Percentiles rank a stretch among this genome's conserved stretches.
phyloP scores from a whole-genome alignment of 2,329 filamentous ascomycete genomes.

The Curvularia eragrostidis region DNA sequence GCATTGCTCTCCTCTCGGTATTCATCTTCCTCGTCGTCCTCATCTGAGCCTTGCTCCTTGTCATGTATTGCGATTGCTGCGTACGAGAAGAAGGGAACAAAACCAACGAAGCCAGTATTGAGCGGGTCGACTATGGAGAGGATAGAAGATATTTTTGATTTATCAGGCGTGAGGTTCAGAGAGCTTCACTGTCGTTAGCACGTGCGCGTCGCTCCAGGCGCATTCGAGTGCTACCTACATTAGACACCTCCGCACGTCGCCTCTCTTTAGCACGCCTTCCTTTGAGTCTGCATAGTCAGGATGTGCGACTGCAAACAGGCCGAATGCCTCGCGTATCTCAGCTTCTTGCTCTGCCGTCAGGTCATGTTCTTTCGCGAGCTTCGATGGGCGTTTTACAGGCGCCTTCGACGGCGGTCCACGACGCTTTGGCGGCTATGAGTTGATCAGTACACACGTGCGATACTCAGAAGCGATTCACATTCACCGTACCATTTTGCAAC shows the following conservation, averaged over 20 bases:
- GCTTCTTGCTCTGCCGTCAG: slow-evolving; percentile 82
- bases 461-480: neutral
- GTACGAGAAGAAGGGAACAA: slow-evolving; percentile 83
- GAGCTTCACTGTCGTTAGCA: slow-evolving; percentile 62
- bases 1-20: slow-evolving; percentile 48
- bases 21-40: slow-evolving; percentile 52
- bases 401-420: slow-evolving; percentile 32
- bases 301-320: slow-evolving; percentile 67
- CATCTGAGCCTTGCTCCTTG: slow-evolving; percentile 42
- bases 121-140: slow-evolving; percentile 84
- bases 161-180: slow-evolving; percentile 73
- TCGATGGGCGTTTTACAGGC: slow-evolving; percentile 68
- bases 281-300: slow-evolving; percentile 72
- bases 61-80: slow-evolving; percentile 82
- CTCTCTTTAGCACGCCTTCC: slow-evolving; percentile 51
- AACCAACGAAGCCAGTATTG: slow-evolving; percentile 76
- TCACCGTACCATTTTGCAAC: slow-evolving; percentile 28
- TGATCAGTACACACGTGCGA: neutral
- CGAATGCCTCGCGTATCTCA: slow-evolving; percentile 90
- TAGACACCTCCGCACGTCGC: slow-evolving; percentile 57
- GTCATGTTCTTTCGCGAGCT: slow-evolving; percentile 90
- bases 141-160: slow-evolving; percentile 76
- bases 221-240: slow-evolving; percentile 53
- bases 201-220: neutral
- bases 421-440: slow-evolving; percentile 40